These are phyloP conservation scores for Zea mays DNA, from an alignment of 176 grass and related monocot genomes.

Conservation along the genomic window Zm-B73-REFERENCE-NAM-5.0 NC_050101.1:135570501-135571000, in stretches of 20 bases:
- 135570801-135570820: conserved; percentile 59
- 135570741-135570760: conserved; percentile 79
- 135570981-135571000: no score
- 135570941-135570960: conserved; percentile 56
- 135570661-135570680: conserved; percentile 56
- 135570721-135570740: conserved; percentile 76
- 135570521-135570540: not conserved
- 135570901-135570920: conserved; percentile 71
- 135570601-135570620: conserved; percentile 33
- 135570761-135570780: conserved; percentile 90
- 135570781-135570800: conserved; percentile 75
- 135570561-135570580: no score
- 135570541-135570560: not conserved
- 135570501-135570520: not conserved
- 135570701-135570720: conserved; percentile 79
- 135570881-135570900: conserved; percentile 95
- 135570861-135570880: conserved; percentile 87
- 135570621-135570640: not conserved
- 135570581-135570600: conserved; percentile 1
- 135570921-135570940: conserved; percentile 69
- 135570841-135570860: conserved; percentile 76
- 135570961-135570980: no score
- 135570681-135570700: conserved; percentile 82
- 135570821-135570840: conserved; percentile 51
- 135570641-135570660: not conserved